phyloP scores from a whole-genome alignment of 225 moss, liverwort and hornwort species.

The Lunularia cruciata region DNA sequence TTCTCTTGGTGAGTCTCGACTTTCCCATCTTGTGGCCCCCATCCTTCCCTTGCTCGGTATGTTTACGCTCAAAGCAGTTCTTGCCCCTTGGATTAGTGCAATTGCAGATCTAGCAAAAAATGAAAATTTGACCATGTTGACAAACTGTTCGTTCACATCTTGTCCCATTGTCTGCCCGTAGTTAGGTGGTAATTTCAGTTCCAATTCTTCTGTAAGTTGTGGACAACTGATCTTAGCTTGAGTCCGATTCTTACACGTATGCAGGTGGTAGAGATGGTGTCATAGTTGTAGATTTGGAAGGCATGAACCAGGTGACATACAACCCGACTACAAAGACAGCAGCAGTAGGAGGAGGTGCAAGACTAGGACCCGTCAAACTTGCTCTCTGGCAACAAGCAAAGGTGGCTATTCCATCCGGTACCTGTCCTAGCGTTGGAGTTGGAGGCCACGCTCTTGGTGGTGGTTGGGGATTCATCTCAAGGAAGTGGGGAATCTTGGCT shows the following conservation, averaged over 20 bases:
- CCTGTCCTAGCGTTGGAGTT: conserved; percentile 65
- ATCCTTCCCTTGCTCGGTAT: no score
- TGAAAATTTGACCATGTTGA: no score
- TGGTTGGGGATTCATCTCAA: conserved; percentile 71
- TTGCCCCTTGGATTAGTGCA: no score
- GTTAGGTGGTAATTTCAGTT: no score
- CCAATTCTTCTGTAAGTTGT: no score
- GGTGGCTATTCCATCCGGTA: conserved; percentile 63
- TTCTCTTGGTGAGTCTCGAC: conserved; percentile 46
- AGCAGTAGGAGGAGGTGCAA: conserved; percentile 58
- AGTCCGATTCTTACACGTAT: background rate
- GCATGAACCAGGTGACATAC: conserved; percentile 57
- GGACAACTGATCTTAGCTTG: no score
- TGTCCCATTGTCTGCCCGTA: no score
- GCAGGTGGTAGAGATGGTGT: conserved; percentile 79
- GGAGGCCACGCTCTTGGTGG: conserved; percentile 80
- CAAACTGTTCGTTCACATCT: no score
- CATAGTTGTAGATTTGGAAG: conserved; percentile 65
- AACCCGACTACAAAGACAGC: conserved; percentile 41
- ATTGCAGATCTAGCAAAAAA: no score
- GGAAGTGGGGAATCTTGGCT: conserved; percentile 59
- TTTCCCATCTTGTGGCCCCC: no score
- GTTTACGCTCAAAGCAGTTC: no score
- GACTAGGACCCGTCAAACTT: conserved; percentile 63
- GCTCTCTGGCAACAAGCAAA: conserved; percentile 83